phyloP scores from a whole-genome alignment of 164 flowering plant genomes.

The Piper betle region DNA sequence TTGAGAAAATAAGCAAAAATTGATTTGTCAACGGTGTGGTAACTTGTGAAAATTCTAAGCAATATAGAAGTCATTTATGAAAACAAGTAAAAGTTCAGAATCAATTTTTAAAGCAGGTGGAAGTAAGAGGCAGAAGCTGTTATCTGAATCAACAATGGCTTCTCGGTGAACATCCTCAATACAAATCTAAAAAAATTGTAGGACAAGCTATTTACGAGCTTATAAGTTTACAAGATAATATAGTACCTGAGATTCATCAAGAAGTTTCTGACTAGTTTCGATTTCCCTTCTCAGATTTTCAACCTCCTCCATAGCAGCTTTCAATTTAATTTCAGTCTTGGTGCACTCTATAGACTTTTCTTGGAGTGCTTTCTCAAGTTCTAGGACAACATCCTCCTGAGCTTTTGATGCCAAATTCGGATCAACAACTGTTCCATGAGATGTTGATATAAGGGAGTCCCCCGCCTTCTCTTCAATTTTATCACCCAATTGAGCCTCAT shows the following conservation, averaged over 20 bases:
- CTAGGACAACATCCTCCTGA: conserved; percentile 26
- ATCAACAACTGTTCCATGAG: conserved; percentile 25
- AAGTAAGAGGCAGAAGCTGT: background rate
- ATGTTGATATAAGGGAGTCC: conserved; percentile 22
- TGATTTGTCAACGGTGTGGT: no score
- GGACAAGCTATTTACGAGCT: background rate
- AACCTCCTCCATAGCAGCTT: conserved; percentile 57
- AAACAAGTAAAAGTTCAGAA: no score
- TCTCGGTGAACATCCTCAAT: background rate
- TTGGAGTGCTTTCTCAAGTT: conserved; percentile 46
- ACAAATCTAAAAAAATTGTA: background rate
- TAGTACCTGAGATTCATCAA: conserved; percentile 90
- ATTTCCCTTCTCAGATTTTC: conserved; percentile 47
- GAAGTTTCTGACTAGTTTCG: conserved; percentile 58
- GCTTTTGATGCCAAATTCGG: conserved; percentile 23
- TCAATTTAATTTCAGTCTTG: conserved; percentile 55
- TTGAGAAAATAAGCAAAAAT: no score
- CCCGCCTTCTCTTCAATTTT: conserved; percentile 35
- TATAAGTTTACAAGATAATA: background rate
- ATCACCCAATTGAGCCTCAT: conserved; percentile 27
- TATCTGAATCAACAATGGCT: background rate
- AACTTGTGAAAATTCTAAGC: no score
- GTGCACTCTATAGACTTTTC: conserved; percentile 44
- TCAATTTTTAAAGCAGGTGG: no score
- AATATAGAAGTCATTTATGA: no score